phyloP scores from a whole-genome alignment of 805 yeast genomes.

The Teunomyces funiuensis region DNA sequence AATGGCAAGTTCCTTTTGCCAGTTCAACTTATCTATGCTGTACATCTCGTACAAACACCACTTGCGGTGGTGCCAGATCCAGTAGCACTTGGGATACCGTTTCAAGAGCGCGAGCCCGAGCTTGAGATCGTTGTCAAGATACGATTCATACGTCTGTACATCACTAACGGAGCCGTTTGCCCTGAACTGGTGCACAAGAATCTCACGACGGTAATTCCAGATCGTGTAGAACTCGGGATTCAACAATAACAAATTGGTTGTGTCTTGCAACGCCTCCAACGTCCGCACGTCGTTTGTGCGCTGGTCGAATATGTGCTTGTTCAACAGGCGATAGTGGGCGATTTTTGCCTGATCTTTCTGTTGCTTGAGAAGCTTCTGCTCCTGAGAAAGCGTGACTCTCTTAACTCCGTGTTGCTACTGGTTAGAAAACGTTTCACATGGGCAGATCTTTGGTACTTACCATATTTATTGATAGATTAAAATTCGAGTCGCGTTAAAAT shows the following conservation, averaged over 20 bases:
- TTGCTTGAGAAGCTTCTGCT: constrained; percentile 51
- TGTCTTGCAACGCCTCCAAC: constrained; percentile 45
- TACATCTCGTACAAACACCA: constrained; percentile 65
- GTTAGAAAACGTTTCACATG: not conserved
- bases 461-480: not conserved
- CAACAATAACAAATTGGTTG: constrained; percentile 55
- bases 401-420: constrained; percentile 70
- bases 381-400: constrained; percentile 55
- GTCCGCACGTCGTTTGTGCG: constrained; percentile 16
- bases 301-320: constrained; percentile 39
- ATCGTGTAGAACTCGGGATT: constrained; percentile 88
- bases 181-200: constrained; percentile 40
- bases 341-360: constrained; percentile 64
- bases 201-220: constrained; percentile 88
- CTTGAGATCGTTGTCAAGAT: constrained; percentile 57
- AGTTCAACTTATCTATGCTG: constrained; percentile 51
- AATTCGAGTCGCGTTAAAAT: not conserved
- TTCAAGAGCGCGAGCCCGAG: constrained; percentile 60
- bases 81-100: constrained; percentile 82
- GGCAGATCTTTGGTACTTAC: not conserved
- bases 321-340: constrained; percentile 49
- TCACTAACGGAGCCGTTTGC: constrained; percentile 7
- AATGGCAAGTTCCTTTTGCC: constrained; percentile 69
- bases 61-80: constrained; percentile 93
- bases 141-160: constrained; percentile 17